These are phyloP conservation scores for Phallus indusiatus DNA, from an alignment of 768 basidiomycete species.

Conservation along the genomic window DNA sequence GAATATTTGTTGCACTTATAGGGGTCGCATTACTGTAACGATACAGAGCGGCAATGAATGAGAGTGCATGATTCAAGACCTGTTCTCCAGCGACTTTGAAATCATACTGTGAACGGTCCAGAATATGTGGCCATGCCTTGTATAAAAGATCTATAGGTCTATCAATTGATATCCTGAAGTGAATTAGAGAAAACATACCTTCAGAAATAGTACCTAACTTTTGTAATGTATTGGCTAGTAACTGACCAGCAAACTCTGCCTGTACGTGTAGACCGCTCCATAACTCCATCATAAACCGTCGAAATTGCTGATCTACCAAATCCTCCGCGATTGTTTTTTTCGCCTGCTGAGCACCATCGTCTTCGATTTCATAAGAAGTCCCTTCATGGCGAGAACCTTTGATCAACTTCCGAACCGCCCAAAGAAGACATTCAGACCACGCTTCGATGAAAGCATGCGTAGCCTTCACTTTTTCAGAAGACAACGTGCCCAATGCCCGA, in stretches of 20 bases:
- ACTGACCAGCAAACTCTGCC: constrained; percentile 30
- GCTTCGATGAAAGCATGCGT: constrained; percentile 61
- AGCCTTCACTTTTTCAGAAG: constrained; percentile 24
- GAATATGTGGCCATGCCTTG: constrained; percentile 24
- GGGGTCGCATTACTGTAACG: background rate
- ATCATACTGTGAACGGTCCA: background rate
- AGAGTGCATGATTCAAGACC: background rate
- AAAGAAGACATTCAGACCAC: constrained; percentile 59
- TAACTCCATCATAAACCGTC: constrained; percentile 41
- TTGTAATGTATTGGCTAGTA: constrained; percentile 34
- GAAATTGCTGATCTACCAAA: constrained; percentile 38
- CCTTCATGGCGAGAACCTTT: background rate
- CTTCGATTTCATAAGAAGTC: background rate
- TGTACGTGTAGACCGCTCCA: constrained; percentile 37
- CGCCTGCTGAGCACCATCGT: constrained; percentile 1
- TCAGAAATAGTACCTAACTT: constrained; percentile 17
- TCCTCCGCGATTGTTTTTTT: constrained; percentile 7
- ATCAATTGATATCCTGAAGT: background rate
- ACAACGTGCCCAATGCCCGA: constrained; percentile 48
- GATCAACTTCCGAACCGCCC: constrained; percentile 16
- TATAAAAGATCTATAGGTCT: constrained; percentile 33
- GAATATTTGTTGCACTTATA: background rate
- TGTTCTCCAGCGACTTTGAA: background rate
- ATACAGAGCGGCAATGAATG: background rate
- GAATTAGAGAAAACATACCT: constrained; percentile 16